Evolutionary conservation across 805 yeast species (phyloP), one percentile per base, ranked within the genome.

Genomic region (Candida michaelii): DNA sequence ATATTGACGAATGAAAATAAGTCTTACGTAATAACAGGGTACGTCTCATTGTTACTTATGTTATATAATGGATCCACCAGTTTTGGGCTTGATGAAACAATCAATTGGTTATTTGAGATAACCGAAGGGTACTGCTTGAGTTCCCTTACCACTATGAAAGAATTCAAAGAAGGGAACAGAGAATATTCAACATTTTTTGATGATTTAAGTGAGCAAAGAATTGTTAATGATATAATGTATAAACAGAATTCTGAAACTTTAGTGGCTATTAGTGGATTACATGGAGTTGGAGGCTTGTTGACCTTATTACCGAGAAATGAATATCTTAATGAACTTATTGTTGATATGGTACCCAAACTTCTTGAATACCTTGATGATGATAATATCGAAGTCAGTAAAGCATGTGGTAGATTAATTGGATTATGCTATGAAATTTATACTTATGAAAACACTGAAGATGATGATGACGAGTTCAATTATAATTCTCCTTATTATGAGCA

Each of bases 391-490:
- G 62, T 81, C 8, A 63, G 76, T 17, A 73, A 75, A 39, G 78
- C 85, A 0, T 76, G 79, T 0, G 81, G 79, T 3, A 69, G 80
- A 47, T 63, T 79, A 11, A 61, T 79, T 36, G 88, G 80, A 1
- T 60, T 82, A 29, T 66, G 74, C 49, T 79, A 76, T 52, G 88
- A 83, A 53, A 49, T 73, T 11, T 76, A 66, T 52, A 64, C 62
- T 23, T 80, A 78, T 46, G 66, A 62, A n/a, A 68, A 60, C 9
- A 56, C 55, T 11, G 69, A 62, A 3, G 49, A 30, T 13, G 67
- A 60, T 2, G 66, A 60, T 1, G 77, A 73, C 13, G 67, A 73
- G 13, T 74, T 60, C 46, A 69, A 71, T 46, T 66, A 66, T 13
- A 66, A 71, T 46, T 59, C 71, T 1, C 85, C 85, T 2, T 79